Base-by-base conservation (phyloP, 345 rosid genomes). In the Lagerstroemia speciosa region DNA sequence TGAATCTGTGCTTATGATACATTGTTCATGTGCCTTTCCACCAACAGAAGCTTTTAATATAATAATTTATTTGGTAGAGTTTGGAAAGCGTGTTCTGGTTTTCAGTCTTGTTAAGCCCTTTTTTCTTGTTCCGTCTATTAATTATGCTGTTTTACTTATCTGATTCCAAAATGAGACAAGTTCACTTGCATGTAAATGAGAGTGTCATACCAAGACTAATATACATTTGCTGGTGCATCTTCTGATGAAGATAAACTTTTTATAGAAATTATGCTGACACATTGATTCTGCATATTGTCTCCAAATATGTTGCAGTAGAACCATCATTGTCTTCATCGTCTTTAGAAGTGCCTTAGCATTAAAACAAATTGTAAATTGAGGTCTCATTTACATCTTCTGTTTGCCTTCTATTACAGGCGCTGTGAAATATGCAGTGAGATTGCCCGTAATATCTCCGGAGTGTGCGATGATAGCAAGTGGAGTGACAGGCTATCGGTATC, bases 361-460 rank as follows among this genome's bases (percentile, higher is more conserved):
- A 45, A 45, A 15, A 15, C n/a, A 45, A 45, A 15, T 1, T 45
- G 16, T 11, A 8, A 8, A 52, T 52, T 52, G 26, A 5, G 19
- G 3, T 52, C 26, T 52, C 5, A 52, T 5, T 3, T 37, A 31
- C 32, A n/a, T 37, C 58, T 38, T 38, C 27, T 8, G 62, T 64
- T 11, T 53, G 34, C 52, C 5, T 72, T 57, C 72, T 67, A 3
- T 37, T 61, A 77, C 81, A 89, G 94, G 76, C 67, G 75, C 17
- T 89, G 94, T n/a, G 94, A 89, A 78, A 89, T 89, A 52, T 86
- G 94, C 46, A 84, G 91, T 14, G 77, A 78, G 76, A 73, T 71
- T 4, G 94, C 89, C 17, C 74, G 71, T 37, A 86, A 86, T 61
- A 30, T 89, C 14, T 79, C 78, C 0, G 85, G 86, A 2, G 73